These are phyloP conservation scores for Diaporthe sp. DNA, from an alignment of 2,329 filamentous ascomycete species.

Conservation along the genomic window DNA sequence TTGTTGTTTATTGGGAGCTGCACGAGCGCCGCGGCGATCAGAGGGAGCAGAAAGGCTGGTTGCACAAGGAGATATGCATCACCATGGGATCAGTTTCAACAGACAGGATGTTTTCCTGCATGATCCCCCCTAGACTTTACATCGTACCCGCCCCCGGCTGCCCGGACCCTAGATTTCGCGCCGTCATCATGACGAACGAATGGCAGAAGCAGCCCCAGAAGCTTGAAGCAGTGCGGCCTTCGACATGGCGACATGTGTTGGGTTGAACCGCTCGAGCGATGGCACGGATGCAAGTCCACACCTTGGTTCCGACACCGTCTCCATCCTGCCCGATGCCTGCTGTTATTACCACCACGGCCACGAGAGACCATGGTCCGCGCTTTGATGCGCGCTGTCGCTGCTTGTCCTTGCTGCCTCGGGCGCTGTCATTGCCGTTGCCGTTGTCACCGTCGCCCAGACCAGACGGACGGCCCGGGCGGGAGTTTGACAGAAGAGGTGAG, in stretches of 20 bases:
- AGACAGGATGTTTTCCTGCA: constrained; percentile 16
- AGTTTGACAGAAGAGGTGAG: constrained; percentile 10
- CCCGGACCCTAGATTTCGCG: constrained; percentile 24
- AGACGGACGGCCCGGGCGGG: constrained; percentile 10
- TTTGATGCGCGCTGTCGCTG: constrained; percentile 28
- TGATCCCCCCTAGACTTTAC: background rate
- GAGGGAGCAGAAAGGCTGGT: constrained; percentile 9
- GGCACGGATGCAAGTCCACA: constrained; percentile 30
- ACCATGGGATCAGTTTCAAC: constrained; percentile 23
- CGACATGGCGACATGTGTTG: constrained; percentile 4
- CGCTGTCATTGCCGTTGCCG: constrained; percentile 10
- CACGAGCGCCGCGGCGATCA: constrained; percentile 24
- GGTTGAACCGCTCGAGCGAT: constrained; percentile 27
- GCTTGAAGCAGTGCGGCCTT: constrained; percentile 18
- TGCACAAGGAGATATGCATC: constrained; percentile 17
- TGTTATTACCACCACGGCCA: background rate
- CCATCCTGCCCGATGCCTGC: background rate
- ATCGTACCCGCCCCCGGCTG: constrained; percentile 10
- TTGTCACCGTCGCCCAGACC: constrained; percentile 4
- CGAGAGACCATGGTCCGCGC: constrained; percentile 13
- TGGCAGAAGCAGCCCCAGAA: constrained; percentile 11
- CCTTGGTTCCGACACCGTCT: constrained; percentile 20
- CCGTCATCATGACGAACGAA: constrained; percentile 26
- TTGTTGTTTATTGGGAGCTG: constrained; percentile 19
- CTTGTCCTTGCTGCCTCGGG: constrained; percentile 2